Conservation (phyloP, 75 land plant genomes). For the Isoetes taiwanensis region DNA sequence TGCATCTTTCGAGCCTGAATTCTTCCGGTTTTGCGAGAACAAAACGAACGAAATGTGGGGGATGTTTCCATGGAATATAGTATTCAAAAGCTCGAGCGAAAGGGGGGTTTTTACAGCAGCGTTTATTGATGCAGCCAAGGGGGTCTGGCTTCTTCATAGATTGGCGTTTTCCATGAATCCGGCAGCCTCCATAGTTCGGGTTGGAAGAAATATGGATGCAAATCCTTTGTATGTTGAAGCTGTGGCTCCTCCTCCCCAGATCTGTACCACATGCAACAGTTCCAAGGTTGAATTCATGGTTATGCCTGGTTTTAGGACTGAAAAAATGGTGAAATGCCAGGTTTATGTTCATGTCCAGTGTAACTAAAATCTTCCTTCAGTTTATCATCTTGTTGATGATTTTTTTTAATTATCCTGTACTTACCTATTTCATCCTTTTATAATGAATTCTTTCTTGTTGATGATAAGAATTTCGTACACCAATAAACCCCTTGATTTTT, state of each 20-base stretch:
- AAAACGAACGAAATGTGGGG: conserved; percentile 7
- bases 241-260: not conserved
- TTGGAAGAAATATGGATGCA: not conserved
- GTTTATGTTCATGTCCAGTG: conserved; percentile 23
- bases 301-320: conserved; percentile 1
- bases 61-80: not conserved
- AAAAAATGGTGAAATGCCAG: conserved; percentile 26
- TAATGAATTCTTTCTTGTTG: no score
- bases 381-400: no score
- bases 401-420: no score
- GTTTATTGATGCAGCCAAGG: not conserved
- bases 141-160: conserved; percentile 4
- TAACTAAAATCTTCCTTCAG: no score
- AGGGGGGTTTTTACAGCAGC: conserved; percentile 1
- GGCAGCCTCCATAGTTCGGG: not conserved
- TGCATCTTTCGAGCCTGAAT: not conserved
- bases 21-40: conserved; percentile 4
- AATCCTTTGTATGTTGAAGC: not conserved
- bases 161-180: conserved; percentile 8
- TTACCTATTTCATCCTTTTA: no score
- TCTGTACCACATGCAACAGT: not conserved
- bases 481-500: no score
- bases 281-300: conserved; percentile 8
- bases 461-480: no score
- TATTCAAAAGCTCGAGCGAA: not conserved